phyloP scores from a whole-genome alignment of 805 yeast genomes.

The Saturnispora hagleri region DNA sequence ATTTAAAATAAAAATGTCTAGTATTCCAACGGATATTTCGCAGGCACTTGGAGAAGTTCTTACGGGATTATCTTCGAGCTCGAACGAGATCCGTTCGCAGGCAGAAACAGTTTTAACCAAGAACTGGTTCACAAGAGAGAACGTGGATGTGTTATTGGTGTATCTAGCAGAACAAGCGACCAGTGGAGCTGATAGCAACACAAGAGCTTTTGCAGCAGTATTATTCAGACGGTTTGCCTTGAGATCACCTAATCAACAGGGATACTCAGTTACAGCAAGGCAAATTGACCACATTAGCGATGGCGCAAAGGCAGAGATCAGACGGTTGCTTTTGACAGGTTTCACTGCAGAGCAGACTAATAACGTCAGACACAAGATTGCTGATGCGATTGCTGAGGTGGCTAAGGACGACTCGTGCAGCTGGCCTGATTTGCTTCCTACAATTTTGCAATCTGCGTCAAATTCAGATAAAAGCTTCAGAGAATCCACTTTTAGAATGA shows the following conservation, averaged over 20 bases:
- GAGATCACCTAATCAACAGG: slow-evolving; percentile 61
- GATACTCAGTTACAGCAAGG: slow-evolving; percentile 58
- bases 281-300: slow-evolving; percentile 63
- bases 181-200: slow-evolving; percentile 47
- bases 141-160: slow-evolving; percentile 60
- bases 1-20: slow-evolving; percentile 26
- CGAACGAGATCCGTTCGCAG: slow-evolving; percentile 58
- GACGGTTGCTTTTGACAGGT: slow-evolving; percentile 61
- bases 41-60: slow-evolving; percentile 47
- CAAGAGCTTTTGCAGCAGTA: slow-evolving; percentile 73
- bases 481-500: slow-evolving; percentile 85
- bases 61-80: slow-evolving; percentile 65
- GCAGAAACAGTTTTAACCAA: slow-evolving; percentile 70
- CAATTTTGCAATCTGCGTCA: slow-evolving; percentile 54
- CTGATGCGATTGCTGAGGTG: slow-evolving; percentile 91
- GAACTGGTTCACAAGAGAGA: slow-evolving; percentile 65
- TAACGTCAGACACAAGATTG: slow-evolving; percentile 78
- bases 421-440: slow-evolving; percentile 77
- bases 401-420: slow-evolving; percentile 56
- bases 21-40: slow-evolving; percentile 53
- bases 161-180: slow-evolving; percentile 79
- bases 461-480: slow-evolving; percentile 54
- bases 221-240: slow-evolving; percentile 80
- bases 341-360: slow-evolving; percentile 60
- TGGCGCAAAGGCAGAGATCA: slow-evolving; percentile 51